Evolutionary conservation across 2,329 filamentous ascomycete genomes (phyloP).

Genomic region (Cadophora luteo-olivacea): DNA sequence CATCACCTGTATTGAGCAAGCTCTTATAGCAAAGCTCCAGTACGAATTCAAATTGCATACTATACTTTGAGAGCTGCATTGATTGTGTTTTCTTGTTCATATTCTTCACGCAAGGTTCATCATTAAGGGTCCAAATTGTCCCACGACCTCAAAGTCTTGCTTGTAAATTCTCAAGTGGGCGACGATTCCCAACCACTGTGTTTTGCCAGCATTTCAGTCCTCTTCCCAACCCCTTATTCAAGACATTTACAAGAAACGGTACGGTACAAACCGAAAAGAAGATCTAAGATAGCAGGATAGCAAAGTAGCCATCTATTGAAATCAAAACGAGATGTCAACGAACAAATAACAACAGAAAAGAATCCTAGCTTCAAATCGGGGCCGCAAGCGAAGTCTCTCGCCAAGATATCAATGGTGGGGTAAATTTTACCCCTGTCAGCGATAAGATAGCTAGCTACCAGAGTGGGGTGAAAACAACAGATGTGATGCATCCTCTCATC

Average conservation of each 20-base stretch:
- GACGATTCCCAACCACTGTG: too few species aligned
- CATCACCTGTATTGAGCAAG: neutral
- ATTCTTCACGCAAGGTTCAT: too few species aligned
- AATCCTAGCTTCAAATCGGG: neutral
- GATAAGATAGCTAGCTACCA: slow-evolving; percentile 24
- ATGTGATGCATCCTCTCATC: neutral
- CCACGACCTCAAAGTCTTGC: too few species aligned
- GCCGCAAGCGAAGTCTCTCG: neutral
- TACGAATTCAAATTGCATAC: neutral
- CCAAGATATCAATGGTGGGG: slow-evolving; percentile 1
- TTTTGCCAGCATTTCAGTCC: too few species aligned
- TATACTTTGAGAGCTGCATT: too few species aligned
- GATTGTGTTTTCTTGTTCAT: too few species aligned
- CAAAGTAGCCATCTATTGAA: neutral
- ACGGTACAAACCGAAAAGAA: too few species aligned
- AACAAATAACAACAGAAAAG: neutral
- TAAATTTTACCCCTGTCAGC: neutral
- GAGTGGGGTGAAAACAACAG: slow-evolving; percentile 9
- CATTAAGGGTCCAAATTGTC: too few species aligned
- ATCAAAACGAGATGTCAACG: neutral
- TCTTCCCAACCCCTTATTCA: too few species aligned
- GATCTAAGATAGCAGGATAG: too few species aligned
- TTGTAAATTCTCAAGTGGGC: too few species aligned
- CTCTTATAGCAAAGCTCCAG: neutral
- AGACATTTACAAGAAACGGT: too few species aligned